Evolutionary conservation across 2,329 filamentous ascomycete species (phyloP), one percentile per base, ranked within the genome.

Genomic region (Fusarium caatingaense): DNA sequence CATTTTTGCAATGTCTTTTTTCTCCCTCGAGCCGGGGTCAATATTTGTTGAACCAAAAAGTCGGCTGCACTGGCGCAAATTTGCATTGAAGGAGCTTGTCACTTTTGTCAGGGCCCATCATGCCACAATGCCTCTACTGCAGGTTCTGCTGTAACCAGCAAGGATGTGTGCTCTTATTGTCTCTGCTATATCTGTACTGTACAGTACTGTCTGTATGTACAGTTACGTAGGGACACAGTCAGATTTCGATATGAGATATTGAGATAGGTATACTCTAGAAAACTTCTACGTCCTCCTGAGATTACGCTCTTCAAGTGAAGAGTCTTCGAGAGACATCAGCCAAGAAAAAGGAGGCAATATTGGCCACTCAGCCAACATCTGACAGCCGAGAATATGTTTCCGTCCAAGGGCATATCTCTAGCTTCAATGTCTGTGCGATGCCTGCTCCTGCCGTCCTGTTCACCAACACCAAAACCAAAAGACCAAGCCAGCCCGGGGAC

Each of bases 371-470:
- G 45, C 32, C 40, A n/a, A 41, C 20, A 27, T 51, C 61, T 67
- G 60, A 68, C 64, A 67, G 69, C 66, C 56, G 54, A 65, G 47
- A 66, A 34, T 49, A 50, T 56, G 16, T 64, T 68, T 56, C 46
- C 48, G 40, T 44, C 47, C 48, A 41, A 57, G 61, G 62, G 48
- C 57, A 72, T 53, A 44, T 42, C 40, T 28, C 48, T 53, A 46
- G 44, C 57, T 60, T 40, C 56, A 47, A 60, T 30, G 70, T 72
- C 72, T 71, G 68, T 74, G 72, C 60, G 58, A 49, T 60, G 32
- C 54, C 53, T 44, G 34, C 23, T 34, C 21, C 27, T 23, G 20
- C 21, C n/a, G 23, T 27, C 32, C 30, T 25, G 49, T 27, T 10
- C 34, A 27, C 41, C 41, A 51, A 27, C 23, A 41, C 32, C 34